Conservation (phyloP, 2,329 filamentous ascomycete species). For the Bimuria novae-zelandiae region DNA sequence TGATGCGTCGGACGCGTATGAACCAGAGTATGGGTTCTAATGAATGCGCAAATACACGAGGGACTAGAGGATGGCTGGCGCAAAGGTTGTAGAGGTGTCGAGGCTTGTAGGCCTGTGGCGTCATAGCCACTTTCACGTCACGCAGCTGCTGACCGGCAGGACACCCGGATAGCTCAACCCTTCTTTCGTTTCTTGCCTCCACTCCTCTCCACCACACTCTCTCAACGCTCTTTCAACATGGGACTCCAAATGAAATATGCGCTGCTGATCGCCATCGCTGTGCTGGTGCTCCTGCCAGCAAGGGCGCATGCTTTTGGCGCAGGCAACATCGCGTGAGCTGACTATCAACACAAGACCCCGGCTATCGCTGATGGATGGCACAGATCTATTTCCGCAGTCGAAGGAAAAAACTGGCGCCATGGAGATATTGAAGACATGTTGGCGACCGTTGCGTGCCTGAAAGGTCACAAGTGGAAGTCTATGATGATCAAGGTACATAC, state of each 20-base stretch:
- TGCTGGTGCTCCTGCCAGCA: slow-evolving; percentile 43
- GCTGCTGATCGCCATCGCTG: slow-evolving; percentile 42
- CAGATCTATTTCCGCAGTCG: slow-evolving; percentile 40
- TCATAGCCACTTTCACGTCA: slow-evolving; percentile 1
- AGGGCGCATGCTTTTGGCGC: slow-evolving; percentile 52
- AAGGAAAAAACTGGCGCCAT: slow-evolving; percentile 58
- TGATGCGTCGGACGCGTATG: neutral
- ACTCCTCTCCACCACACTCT: slow-evolving; percentile 5
- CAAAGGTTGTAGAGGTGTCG: neutral
- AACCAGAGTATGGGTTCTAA: neutral
- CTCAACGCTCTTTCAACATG: slow-evolving; percentile 26
- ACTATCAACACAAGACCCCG: neutral
- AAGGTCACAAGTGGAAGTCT: slow-evolving; percentile 49
- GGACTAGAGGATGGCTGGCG: neutral
- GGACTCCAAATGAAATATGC: slow-evolving; percentile 39
- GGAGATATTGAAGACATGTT: slow-evolving; percentile 59
- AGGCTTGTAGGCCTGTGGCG: slow-evolving; percentile 2
- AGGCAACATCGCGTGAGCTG: slow-evolving; percentile 48
- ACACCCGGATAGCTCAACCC: no score
- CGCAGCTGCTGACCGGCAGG: slow-evolving; percentile 6
- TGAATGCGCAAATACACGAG: neutral
- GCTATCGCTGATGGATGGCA: neutral
- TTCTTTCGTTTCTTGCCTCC: neutral
- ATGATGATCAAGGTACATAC: slow-evolving; percentile 50
- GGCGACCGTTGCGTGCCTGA: slow-evolving; percentile 53